phyloP scores from a whole-genome alignment of 257 asterid species.

The Solanum raphanifolium region DNA sequence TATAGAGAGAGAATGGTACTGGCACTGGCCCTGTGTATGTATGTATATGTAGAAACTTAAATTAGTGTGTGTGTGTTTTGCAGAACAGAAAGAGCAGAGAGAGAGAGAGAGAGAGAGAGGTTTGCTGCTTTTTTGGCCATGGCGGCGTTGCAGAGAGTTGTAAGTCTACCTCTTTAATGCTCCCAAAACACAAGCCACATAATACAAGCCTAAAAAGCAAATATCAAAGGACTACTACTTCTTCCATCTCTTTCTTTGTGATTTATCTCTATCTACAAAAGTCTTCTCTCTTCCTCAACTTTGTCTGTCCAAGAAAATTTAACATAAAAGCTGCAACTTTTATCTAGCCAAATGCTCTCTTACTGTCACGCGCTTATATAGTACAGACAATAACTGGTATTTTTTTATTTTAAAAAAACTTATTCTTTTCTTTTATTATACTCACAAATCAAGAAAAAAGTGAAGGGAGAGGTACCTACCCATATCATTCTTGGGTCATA shows the following conservation, averaged over 20 bases:
- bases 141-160: constrained; percentile 97
- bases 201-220: constrained; percentile 24
- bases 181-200: constrained; percentile 24
- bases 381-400: background rate
- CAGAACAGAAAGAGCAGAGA: background rate
- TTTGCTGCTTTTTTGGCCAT: constrained; percentile 50
- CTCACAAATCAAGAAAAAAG: constrained; percentile 28
- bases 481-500: constrained; percentile 21
- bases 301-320: constrained; percentile 21
- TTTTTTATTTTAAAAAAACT: background rate
- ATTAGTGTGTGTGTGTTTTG: constrained; percentile 5
- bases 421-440: constrained; percentile 18
- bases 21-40: background rate
- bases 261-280: constrained; percentile 22
- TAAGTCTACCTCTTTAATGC: constrained; percentile 62
- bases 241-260: background rate
- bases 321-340: constrained; percentile 24
- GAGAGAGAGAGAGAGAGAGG: background rate
- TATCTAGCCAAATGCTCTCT: background rate
- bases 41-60: background rate
- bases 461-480: constrained; percentile 18
- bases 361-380: constrained; percentile 11
- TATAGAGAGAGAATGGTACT: background rate
- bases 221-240: background rate
- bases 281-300: constrained; percentile 15